Conservation (phyloP, 768 basidiomycete species). For the Strobilomyces echinocephalus region DNA sequence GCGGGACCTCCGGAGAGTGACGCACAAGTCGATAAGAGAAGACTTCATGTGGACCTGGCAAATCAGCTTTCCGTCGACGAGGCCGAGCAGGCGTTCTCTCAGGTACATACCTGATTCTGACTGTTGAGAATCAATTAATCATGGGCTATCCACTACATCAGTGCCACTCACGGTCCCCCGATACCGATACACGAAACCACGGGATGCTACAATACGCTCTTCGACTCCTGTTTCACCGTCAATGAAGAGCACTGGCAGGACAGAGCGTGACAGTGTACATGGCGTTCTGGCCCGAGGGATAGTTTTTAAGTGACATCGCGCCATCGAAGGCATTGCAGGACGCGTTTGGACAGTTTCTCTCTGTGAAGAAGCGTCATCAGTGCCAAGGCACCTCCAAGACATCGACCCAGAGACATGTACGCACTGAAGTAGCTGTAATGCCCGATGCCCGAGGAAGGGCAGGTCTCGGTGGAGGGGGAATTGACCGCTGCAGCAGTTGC, state of each 20-base stretch:
- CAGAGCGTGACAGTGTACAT: slow-evolving; percentile 47
- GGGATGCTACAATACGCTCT: no score
- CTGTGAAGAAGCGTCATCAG: slow-evolving; percentile 21
- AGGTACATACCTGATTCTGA: no score
- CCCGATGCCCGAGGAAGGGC: slow-evolving; percentile 45
- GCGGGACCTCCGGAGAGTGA: no score
- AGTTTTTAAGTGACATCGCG: slow-evolving; percentile 44
- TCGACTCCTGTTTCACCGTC: background rate
- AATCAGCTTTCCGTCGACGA: no score
- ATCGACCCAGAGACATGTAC: background rate
- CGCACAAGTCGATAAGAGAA: no score
- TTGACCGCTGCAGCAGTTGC: slow-evolving; percentile 61
- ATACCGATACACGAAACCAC: no score
- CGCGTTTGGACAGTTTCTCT: slow-evolving; percentile 41
- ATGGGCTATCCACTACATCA: no score
- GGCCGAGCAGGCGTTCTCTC: no score
- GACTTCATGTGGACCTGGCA: no score
- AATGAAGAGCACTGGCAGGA: slow-evolving; percentile 24
- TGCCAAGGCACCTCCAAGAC: background rate
- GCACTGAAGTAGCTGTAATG: slow-evolving; percentile 47
- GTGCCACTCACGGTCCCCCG: no score
- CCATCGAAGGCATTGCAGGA: slow-evolving; percentile 54
- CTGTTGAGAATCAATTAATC: no score
- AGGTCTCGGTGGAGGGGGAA: slow-evolving; percentile 49
- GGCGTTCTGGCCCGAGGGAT: slow-evolving; percentile 29